A percentile compares a stretch with the other conserved stretches of the same genome.
phyloP scores from a whole-genome alignment of 306 rosid species.

The Lithocarpus polystachyus region DNA sequence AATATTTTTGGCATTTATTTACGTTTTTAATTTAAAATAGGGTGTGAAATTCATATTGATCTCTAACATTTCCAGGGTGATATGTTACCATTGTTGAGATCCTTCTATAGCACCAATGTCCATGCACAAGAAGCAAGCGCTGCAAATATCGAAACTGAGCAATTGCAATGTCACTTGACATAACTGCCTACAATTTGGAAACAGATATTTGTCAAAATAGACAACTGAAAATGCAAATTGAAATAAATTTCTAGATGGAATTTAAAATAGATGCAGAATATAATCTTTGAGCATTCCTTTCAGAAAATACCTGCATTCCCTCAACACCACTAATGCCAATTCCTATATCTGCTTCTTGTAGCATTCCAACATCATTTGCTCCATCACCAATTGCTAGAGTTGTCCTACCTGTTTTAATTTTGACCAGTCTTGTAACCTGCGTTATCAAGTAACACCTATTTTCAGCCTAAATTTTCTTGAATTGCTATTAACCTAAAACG shows the following conservation, averaged over 20 bases:
- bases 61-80: slow-evolving; percentile 7
- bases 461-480: not conserved
- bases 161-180: slow-evolving; percentile 97
- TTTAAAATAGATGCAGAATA: not conserved
- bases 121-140: slow-evolving; percentile 93
- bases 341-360: slow-evolving; percentile 99
- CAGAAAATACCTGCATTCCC: slow-evolving; percentile 89
- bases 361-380: slow-evolving; percentile 99
- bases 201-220: not conserved
- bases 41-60: too few relatives aligned
- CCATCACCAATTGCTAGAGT: slow-evolving; percentile 98
- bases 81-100: slow-evolving; percentile 82
- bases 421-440: slow-evolving; percentile 84
- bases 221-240: slow-evolving; percentile 3
- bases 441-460: slow-evolving; percentile 9
- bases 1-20: too few relatives aligned
- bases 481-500: not conserved
- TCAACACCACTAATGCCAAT: slow-evolving; percentile 95
- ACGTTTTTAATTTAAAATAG: too few relatives aligned
- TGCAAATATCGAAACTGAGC: slow-evolving; percentile 91
- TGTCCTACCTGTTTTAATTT: slow-evolving; percentile 63
- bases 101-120: slow-evolving; percentile 99
- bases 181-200: slow-evolving; percentile 70
- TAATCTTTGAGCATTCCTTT: slow-evolving; percentile 6
- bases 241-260: not conserved